phyloP scores from a whole-genome alignment of 2,329 filamentous ascomycete species.

The Fusarium brachygibbosum region DNA sequence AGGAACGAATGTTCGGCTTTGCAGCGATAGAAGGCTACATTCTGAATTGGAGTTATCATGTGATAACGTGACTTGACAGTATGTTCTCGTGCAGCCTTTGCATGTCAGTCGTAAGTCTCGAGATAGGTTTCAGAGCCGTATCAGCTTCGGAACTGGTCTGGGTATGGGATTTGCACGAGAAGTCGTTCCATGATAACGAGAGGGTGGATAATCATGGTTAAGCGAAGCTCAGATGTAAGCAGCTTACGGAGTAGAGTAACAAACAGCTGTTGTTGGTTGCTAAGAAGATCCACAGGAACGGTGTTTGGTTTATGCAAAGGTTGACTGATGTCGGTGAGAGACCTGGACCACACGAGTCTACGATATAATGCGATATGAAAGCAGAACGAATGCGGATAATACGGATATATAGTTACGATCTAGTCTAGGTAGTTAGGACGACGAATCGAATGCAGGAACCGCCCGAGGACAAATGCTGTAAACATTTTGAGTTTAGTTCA shows the following conservation, averaged over 20 bases:
- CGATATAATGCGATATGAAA: background rate
- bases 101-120: background rate
- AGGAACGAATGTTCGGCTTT: conserved; percentile 6
- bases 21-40: background rate
- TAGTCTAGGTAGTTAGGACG: background rate
- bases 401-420: conserved; percentile 16
- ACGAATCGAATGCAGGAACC: conserved; percentile 3
- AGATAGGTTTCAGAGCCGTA: background rate
- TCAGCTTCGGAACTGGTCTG: conserved; percentile 8
- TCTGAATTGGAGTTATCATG: background rate
- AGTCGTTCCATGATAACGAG: conserved; percentile 27
- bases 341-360: background rate
- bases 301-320: conserved; percentile 8
- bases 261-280: background rate
- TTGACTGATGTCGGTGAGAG: conserved; percentile 38
- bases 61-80: conserved; percentile 2
- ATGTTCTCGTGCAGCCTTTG: conserved; percentile 1
- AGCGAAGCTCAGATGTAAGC: conserved; percentile 31
- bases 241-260: background rate
- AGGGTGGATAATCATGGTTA: conserved; percentile 20
- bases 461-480: background rate
- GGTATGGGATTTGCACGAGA: conserved; percentile 22
- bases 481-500: background rate
- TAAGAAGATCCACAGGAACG: conserved; percentile 17
- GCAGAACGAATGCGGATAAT: conserved; percentile 11